Evolutionary conservation across 2,329 filamentous ascomycete species (phyloP).

Genomic region (Daldinia sp.): DNA sequence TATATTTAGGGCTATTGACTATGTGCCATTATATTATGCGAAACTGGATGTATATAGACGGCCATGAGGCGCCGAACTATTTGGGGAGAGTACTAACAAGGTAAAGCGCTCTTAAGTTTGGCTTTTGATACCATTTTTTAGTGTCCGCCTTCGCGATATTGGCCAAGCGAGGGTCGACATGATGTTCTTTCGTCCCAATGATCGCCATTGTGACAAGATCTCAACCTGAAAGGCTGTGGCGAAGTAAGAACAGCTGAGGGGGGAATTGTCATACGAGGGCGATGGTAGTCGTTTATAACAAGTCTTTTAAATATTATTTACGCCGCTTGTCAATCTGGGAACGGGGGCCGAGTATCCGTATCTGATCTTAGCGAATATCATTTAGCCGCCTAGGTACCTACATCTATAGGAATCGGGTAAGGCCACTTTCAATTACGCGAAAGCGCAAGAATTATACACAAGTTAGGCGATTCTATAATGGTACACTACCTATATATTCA

Average conservation of each 20-base stretch:
- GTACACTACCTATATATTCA: not conserved
- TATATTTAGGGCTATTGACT: not conserved
- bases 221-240: not conserved
- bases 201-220: conserved; percentile 49
- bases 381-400: conserved; percentile 23
- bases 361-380: conserved; percentile 35
- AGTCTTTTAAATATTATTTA: not conserved
- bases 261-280: not conserved
- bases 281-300: conserved; percentile 1
- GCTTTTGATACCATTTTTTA: conserved; percentile 57
- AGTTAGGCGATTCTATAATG: not conserved
- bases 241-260: not conserved
- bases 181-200: conserved; percentile 53
- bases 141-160: conserved; percentile 54
- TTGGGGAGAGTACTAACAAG: conserved; percentile 40
- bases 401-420: not conserved
- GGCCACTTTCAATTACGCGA: not conserved
- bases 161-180: conserved; percentile 52
- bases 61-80: not conserved
- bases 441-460: not conserved
- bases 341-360: conserved; percentile 34
- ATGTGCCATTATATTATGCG: not conserved
- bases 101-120: conserved; percentile 55
- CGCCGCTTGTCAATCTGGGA: conserved; percentile 13
- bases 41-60: not conserved